These are phyloP conservation scores for Thielaviopsis ethacetica DNA, from an alignment of 2,329 filamentous ascomycete species.

Conservation along the genomic window DNA sequence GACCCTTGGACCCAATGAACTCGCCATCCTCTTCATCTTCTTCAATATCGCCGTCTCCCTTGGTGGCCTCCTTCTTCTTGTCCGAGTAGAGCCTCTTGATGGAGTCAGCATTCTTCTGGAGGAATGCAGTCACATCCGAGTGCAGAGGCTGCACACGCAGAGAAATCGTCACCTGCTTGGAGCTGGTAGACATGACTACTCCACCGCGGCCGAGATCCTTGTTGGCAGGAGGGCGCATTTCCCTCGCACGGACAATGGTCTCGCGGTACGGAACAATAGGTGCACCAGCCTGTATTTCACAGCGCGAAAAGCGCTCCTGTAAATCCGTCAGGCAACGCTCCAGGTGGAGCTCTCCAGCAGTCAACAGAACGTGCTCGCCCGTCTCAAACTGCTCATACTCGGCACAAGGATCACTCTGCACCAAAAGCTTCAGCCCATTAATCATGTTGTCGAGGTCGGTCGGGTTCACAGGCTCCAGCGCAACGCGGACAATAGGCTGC, in stretches of 20 bases:
- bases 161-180: conserved; percentile 68
- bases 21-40: conserved; percentile 31
- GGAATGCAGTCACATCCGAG: conserved; percentile 61
- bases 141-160: conserved; percentile 69
- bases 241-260: conserved; percentile 70
- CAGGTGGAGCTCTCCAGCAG: conserved; percentile 84
- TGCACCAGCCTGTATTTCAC: conserved; percentile 84
- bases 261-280: conserved; percentile 94
- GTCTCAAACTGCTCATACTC: conserved; percentile 87
- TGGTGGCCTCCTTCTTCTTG: conserved; percentile 31
- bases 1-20: conserved; percentile 38
- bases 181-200: conserved; percentile 59
- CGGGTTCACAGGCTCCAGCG: conserved; percentile 83
- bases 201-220: conserved; percentile 74
- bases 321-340: conserved; percentile 90
- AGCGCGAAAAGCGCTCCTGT: conserved; percentile 78
- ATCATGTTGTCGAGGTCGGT: conserved; percentile 93
- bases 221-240: conserved; percentile 82
- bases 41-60: conserved; percentile 21
- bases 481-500: conserved; percentile 87
- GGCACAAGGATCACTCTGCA: conserved; percentile 89
- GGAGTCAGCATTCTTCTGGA: conserved; percentile 61
- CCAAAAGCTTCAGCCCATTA: conserved; percentile 64
- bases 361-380: conserved; percentile 88
- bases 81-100: conserved; percentile 69